These are phyloP conservation scores for Glycyrrhiza uralensis DNA, from an alignment of 306 rosid genomes.

Conservation along the genomic window DNA sequence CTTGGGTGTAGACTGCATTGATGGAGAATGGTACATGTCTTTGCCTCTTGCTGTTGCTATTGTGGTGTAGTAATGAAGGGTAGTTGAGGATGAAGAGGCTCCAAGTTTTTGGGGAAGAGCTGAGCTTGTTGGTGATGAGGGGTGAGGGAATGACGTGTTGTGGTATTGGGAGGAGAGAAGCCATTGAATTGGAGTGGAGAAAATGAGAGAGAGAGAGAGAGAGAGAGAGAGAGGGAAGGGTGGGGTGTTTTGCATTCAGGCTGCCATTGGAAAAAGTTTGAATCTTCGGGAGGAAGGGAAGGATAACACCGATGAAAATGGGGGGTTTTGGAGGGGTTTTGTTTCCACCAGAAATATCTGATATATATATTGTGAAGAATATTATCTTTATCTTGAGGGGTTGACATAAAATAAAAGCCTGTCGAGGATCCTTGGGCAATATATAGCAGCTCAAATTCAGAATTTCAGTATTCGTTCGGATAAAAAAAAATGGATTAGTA, in stretches of 20 bases:
- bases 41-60: not conserved
- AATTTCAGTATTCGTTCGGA: too few species aligned
- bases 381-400: too few species aligned
- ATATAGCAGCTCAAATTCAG: too few species aligned
- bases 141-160: constrained; percentile 36
- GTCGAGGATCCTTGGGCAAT: too few species aligned
- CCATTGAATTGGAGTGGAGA: constrained; percentile 59
- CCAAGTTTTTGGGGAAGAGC: constrained; percentile 39
- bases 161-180: constrained; percentile 42
- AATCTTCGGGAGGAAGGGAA: not conserved
- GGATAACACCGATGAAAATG: not conserved
- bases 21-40: not conserved
- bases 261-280: constrained; percentile 28
- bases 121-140: constrained; percentile 36
- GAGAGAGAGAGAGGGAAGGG: not conserved
- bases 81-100: constrained; percentile 30
- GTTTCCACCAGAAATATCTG: constrained; percentile 7
- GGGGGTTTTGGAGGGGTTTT: constrained; percentile 66
- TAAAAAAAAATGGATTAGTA: too few species aligned
- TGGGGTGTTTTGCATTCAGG: constrained; percentile 2
- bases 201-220: not conserved
- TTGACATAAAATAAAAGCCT: too few species aligned
- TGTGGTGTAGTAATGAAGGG: constrained; percentile 25
- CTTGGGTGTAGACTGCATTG: constrained; percentile 46
- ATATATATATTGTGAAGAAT: too few species aligned